Conservation (phyloP, 1,284 basidiomycete species). For the Flammula alnicola region DNA sequence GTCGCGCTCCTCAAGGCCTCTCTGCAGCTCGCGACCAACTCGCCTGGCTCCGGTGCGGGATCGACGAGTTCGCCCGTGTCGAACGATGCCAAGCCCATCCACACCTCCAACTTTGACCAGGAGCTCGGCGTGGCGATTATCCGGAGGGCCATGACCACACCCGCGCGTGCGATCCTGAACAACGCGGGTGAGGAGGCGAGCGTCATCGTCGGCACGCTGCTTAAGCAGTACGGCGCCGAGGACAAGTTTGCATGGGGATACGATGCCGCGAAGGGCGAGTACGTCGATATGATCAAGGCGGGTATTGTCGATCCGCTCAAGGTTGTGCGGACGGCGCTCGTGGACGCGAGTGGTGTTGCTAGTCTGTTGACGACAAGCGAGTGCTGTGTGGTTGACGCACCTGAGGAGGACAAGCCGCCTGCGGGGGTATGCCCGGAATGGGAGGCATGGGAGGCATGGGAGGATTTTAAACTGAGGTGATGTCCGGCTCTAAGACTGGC, state of each 20-base stretch:
- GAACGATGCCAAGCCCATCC: conserved; percentile 67
- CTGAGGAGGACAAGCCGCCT: conserved; percentile 79
- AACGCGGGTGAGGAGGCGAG: conserved; percentile 96
- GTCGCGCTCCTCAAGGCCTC: conserved; percentile 92
- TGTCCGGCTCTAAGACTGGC: too few species aligned
- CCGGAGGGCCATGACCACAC: conserved; percentile 83
- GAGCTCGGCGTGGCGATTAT: conserved; percentile 96
- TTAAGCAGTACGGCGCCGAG: conserved; percentile 65
- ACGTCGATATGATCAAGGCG: conserved; percentile 91
- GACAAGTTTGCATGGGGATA: conserved; percentile 89
- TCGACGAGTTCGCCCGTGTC: conserved; percentile 45
- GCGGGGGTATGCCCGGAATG: conserved; percentile 47
- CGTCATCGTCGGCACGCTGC: conserved; percentile 89
- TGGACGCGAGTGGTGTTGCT: conserved; percentile 88
- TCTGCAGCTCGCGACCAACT: conserved; percentile 70
- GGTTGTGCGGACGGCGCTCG: conserved; percentile 90
- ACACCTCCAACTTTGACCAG: conserved; percentile 96
- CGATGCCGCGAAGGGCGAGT: conserved; percentile 91
- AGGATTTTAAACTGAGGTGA: conserved; percentile 14
- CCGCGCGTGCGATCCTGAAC: conserved; percentile 87
- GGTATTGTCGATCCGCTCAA: conserved; percentile 96
- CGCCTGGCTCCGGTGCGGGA: conserved; percentile 47
- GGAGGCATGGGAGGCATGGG: conserved; percentile 60
- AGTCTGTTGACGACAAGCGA: conserved; percentile 93
- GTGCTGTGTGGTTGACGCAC: conserved; percentile 90